Evolutionary conservation across 805 yeast species (phyloP).

Genomic region (Starmerella potacharoeniae): DNA sequence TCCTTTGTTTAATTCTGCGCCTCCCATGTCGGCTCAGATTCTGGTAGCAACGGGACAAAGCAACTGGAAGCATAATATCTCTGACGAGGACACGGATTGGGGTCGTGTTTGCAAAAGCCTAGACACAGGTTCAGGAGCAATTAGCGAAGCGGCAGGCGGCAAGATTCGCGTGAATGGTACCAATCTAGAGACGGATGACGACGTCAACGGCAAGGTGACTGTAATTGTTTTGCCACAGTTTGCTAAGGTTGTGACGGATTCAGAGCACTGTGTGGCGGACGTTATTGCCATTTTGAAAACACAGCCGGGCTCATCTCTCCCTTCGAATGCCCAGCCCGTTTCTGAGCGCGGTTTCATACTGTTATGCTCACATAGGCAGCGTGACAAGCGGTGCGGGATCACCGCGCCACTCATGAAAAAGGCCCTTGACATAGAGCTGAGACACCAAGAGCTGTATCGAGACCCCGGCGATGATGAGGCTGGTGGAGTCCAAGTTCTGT

Average conservation of each 20-base stretch:
- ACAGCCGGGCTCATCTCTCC: constrained; percentile 12
- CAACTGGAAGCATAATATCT: constrained; percentile 78
- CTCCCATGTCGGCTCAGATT: constrained; percentile 58
- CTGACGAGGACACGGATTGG: constrained; percentile 26
- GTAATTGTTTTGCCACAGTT: constrained; percentile 23
- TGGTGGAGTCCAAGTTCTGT: constrained; percentile 61
- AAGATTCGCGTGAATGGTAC: constrained; percentile 23
- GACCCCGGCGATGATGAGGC: constrained; percentile 67
- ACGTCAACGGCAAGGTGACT: constrained; percentile 9
- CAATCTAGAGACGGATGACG: constrained; percentile 19
- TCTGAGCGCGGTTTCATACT: constrained; percentile 36
- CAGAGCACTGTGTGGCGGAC: constrained; percentile 21
- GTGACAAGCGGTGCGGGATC: constrained; percentile 88
- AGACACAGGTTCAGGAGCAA: constrained; percentile 16
- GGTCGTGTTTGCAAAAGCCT: constrained; percentile 31
- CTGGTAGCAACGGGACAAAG: constrained; percentile 71
- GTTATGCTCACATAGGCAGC: constrained; percentile 77
- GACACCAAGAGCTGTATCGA: constrained; percentile 61
- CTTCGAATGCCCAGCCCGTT: constrained; percentile 16
- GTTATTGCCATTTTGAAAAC: constrained; percentile 15
- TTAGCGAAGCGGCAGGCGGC: constrained; percentile 21
- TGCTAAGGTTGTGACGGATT: constrained; percentile 28
- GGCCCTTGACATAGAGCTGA: constrained; percentile 59
- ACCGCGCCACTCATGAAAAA: constrained; percentile 85
- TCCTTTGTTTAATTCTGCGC: constrained; percentile 60